These are phyloP conservation scores for Claviceps fusiformis DNA, from an alignment of 2,329 filamentous ascomycete species.

Conservation along the genomic window DNA sequence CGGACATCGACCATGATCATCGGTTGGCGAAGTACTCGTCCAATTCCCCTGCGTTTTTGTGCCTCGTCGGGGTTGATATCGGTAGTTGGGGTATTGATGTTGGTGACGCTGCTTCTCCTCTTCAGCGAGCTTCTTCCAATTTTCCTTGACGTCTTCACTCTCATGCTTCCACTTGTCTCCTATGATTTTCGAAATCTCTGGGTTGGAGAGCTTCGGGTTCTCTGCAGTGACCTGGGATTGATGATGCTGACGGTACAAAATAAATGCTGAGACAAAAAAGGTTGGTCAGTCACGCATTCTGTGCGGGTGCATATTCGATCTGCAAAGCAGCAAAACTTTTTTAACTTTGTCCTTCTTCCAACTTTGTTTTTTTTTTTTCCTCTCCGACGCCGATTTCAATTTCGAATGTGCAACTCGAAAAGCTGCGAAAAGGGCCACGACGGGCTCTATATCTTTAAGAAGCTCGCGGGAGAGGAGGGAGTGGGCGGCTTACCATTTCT, in stretches of 20 bases:
- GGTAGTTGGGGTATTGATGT: conserved; percentile 82
- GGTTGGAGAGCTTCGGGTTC: conserved; percentile 84
- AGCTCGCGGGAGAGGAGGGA: background rate
- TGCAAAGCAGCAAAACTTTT: background rate
- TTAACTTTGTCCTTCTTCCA: no score
- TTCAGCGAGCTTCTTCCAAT: conserved; percentile 83
- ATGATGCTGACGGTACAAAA: conserved; percentile 88
- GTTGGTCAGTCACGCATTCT: conserved; percentile 12
- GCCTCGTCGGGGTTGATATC: conserved; percentile 74
- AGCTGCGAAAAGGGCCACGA: background rate
- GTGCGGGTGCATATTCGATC: background rate
- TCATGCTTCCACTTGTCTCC: conserved; percentile 82
- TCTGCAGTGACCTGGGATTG: conserved; percentile 69
- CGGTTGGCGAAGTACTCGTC: conserved; percentile 22
- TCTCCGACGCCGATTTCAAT: background rate
- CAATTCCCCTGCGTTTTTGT: conserved; percentile 18
- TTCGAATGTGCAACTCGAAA: background rate
- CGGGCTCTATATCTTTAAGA: background rate
- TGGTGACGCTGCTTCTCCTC: conserved; percentile 87
- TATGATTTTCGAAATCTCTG: conserved; percentile 94
- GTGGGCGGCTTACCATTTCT: conserved; percentile 37
- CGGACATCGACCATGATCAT: conserved; percentile 45
- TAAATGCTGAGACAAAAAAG: conserved; percentile 58
- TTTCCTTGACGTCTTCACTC: conserved; percentile 57
- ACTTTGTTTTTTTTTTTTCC: background rate